Conservation (phyloP, 768 basidiomycete species). For the Leccinum obscurum region DNA sequence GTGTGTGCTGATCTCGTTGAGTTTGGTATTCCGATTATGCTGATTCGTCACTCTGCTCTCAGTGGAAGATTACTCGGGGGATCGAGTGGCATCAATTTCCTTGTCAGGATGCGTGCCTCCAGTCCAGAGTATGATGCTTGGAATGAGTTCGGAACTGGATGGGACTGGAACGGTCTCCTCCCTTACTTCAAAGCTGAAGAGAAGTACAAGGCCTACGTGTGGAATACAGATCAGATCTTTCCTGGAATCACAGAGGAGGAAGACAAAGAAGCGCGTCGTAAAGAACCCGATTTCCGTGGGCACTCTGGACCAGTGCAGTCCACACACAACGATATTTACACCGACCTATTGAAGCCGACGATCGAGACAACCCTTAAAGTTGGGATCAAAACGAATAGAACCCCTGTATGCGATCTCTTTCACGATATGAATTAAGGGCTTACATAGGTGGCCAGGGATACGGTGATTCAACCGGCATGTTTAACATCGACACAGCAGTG, state of each 20-base stretch:
- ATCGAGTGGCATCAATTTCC: constrained; percentile 20
- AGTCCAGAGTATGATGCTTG: constrained; percentile 21
- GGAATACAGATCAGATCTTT: constrained; percentile 17
- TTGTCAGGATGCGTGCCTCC: constrained; percentile 23
- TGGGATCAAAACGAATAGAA: constrained; percentile 20
- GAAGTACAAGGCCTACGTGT: constrained; percentile 4
- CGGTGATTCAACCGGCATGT: constrained; percentile 19
- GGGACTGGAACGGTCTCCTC: constrained; percentile 18
- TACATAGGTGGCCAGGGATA: constrained; percentile 6
- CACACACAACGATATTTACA: constrained; percentile 17
- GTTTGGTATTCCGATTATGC: too few relatives aligned
- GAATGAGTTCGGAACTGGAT: constrained; percentile 18
- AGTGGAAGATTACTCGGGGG: constrained; percentile 23
- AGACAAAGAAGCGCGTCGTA: constrained; percentile 10
- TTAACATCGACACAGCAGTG: constrained; percentile 21
- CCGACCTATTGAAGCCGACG: constrained; percentile 14
- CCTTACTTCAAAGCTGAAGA: constrained; percentile 19
- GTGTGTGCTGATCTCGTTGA: constrained; percentile 1
- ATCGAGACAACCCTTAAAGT: constrained; percentile 7
- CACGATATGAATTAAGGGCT: not conserved
- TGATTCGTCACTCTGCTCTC: not conserved
- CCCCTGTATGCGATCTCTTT: constrained; percentile 8
- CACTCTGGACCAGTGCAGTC: constrained; percentile 13
- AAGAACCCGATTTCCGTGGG: constrained; percentile 14
- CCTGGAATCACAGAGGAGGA: constrained; percentile 12